phyloP scores from a whole-genome alignment of 2,329 filamentous ascomycete genomes.

The Boeremia exigua region DNA sequence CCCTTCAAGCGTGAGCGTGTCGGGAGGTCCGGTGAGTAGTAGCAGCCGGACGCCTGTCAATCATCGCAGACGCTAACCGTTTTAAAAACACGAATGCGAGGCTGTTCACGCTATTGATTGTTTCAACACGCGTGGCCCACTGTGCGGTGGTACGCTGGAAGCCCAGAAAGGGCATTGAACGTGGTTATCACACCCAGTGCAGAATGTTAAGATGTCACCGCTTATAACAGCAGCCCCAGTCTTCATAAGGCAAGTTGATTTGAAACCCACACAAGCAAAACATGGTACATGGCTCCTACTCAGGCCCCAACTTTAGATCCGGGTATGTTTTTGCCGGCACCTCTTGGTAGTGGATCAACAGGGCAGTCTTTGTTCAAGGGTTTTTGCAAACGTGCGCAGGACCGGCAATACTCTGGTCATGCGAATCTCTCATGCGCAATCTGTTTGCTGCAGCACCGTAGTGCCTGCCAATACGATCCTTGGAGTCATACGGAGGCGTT shows the following conservation, averaged over 20 bases:
- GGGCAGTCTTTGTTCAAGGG: background rate
- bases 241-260: background rate
- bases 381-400: constrained; percentile 1
- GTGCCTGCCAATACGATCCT: constrained; percentile 1
- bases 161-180: constrained; percentile 1
- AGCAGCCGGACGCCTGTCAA: constrained; percentile 19
- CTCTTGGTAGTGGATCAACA: background rate
- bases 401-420: constrained; percentile 5
- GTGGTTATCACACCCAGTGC: constrained; percentile 1
- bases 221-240: constrained; percentile 7
- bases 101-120: constrained; percentile 18
- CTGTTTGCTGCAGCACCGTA: constrained; percentile 7
- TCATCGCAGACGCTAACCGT: constrained; percentile 8
- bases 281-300: background rate
- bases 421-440: constrained; percentile 1
- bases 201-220: background rate
- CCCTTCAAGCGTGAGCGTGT: constrained; percentile 8
- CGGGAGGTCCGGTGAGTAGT: constrained; percentile 13
- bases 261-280: background rate
- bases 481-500: constrained; percentile 1
- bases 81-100: constrained; percentile 14
- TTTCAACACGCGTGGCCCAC: constrained; percentile 15
- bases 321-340: background rate
- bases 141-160: constrained; percentile 8
- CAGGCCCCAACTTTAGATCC: background rate